Conservation (phyloP, 768 basidiomycete genomes). For the Rickenella mellea region DNA sequence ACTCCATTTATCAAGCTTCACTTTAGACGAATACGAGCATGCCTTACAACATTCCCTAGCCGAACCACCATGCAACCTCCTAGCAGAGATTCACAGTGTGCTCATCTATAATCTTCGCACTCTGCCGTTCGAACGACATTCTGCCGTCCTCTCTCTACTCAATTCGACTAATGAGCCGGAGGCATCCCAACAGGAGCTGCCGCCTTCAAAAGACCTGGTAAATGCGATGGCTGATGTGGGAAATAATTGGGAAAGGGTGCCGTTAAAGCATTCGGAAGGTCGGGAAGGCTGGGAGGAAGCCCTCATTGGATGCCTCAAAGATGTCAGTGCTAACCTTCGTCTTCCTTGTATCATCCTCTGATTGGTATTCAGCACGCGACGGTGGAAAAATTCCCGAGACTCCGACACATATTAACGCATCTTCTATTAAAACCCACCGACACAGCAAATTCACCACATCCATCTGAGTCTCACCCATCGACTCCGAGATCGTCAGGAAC, state of each 20-base stretch:
- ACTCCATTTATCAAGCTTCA: slow-evolving; percentile 77
- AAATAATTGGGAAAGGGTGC: slow-evolving; percentile 81
- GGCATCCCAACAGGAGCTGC: slow-evolving; percentile 38
- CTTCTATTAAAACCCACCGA: slow-evolving; percentile 49
- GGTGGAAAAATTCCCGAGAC: slow-evolving; percentile 56
- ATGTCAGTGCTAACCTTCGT: slow-evolving; percentile 45
- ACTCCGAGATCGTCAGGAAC: slow-evolving; percentile 39
- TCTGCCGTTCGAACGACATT: slow-evolving; percentile 65
- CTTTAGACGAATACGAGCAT: slow-evolving; percentile 87
- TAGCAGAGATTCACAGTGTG: slow-evolving; percentile 82
- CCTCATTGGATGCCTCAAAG: slow-evolving; percentile 78
- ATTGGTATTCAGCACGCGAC: slow-evolving; percentile 55
- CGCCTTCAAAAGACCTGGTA: slow-evolving; percentile 49
- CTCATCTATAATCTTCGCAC: slow-evolving; percentile 89
- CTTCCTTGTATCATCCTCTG: background rate
- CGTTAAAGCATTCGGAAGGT: slow-evolving; percentile 60
- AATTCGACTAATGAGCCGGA: slow-evolving; percentile 28
- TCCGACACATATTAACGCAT: slow-evolving; percentile 62
- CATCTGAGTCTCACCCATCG: slow-evolving; percentile 33
- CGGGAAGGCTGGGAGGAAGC: slow-evolving; percentile 90
- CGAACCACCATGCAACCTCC: slow-evolving; percentile 65
- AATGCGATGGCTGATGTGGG: slow-evolving; percentile 69
- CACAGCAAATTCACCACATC: slow-evolving; percentile 22
- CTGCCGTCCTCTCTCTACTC: slow-evolving; percentile 57
- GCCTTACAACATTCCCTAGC: slow-evolving; percentile 67